Evolutionary conservation across 768 basidiomycete species (phyloP).

Genomic region (Collybiopsis confluens): DNA sequence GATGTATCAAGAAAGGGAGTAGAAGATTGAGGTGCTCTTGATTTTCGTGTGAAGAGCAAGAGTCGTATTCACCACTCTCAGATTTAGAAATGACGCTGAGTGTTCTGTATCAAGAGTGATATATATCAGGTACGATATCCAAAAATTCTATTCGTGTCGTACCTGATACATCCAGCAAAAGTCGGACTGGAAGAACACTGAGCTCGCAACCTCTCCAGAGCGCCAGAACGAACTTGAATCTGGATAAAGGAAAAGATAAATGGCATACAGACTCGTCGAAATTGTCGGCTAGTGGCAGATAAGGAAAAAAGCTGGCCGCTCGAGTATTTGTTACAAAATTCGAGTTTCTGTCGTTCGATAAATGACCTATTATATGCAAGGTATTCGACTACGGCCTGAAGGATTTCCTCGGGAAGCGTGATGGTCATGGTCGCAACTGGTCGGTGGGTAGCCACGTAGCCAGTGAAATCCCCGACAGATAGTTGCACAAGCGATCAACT

Average conservation of each 20-base stretch:
- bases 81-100: not conserved
- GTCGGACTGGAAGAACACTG: too few species aligned
- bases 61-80: not conserved
- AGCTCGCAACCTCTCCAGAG: too few species aligned
- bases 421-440: too few species aligned
- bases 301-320: not conserved
- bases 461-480: too few species aligned
- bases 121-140: not conserved
- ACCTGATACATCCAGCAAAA: not conserved
- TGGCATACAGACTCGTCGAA: not conserved
- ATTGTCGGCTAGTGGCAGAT: not conserved
- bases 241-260: not conserved
- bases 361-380: not conserved
- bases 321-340: not conserved
- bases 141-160: not conserved
- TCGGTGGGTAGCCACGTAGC: too few species aligned
- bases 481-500: too few species aligned
- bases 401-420: not conserved
- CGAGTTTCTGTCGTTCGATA: not conserved
- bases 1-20: not conserved
- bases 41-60: not conserved
- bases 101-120: not conserved
- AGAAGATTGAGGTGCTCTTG: not conserved
- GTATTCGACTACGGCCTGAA: not conserved
- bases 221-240: too few species aligned